These are phyloP conservation scores for Neurospora sp. DNA, from an alignment of 495 filamentous ascomycete genomes.

Conservation along the genomic window DNA sequence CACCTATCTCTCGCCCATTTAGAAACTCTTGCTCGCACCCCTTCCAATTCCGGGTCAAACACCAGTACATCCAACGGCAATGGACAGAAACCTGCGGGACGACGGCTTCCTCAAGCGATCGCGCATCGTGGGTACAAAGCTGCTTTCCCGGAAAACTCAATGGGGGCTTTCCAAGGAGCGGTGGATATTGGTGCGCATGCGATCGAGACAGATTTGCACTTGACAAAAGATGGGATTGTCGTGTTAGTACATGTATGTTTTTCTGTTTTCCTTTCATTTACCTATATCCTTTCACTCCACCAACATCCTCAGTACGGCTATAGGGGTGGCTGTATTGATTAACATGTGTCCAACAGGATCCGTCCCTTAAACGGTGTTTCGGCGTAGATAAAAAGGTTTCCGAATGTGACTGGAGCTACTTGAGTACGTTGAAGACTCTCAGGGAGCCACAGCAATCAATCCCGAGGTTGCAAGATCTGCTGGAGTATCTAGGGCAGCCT, in stretches of 20 bases:
- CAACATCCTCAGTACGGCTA: background rate
- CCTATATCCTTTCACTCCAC: background rate
- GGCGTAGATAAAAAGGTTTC: slow-evolving; percentile 57
- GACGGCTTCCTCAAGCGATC: slow-evolving; percentile 58
- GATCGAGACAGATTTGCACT: slow-evolving; percentile 79
- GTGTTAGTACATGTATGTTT: slow-evolving; percentile 74
- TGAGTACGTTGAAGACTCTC: slow-evolving; percentile 57
- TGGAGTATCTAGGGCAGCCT: slow-evolving; percentile 56
- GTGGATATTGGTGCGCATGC: slow-evolving; percentile 65
- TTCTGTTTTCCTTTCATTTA: background rate
- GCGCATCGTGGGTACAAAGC: slow-evolving; percentile 80
- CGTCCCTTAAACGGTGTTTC: slow-evolving; percentile 67
- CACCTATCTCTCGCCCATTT: background rate
- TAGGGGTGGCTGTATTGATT: background rate
- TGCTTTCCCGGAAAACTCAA: slow-evolving; percentile 74
- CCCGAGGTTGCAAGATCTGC: slow-evolving; percentile 64
- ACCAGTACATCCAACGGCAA: background rate
- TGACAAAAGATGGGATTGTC: slow-evolving; percentile 73
- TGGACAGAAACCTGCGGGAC: background rate
- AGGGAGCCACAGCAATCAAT: slow-evolving; percentile 58
- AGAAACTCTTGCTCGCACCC: background rate
- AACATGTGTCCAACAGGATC: slow-evolving; percentile 45
- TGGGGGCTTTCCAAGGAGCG: slow-evolving; percentile 66
- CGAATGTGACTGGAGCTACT: slow-evolving; percentile 65
- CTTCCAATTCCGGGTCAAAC: background rate